phyloP scores from a whole-genome alignment of 1,284 basidiomycete genomes.

The Clitocybe nebularis region DNA sequence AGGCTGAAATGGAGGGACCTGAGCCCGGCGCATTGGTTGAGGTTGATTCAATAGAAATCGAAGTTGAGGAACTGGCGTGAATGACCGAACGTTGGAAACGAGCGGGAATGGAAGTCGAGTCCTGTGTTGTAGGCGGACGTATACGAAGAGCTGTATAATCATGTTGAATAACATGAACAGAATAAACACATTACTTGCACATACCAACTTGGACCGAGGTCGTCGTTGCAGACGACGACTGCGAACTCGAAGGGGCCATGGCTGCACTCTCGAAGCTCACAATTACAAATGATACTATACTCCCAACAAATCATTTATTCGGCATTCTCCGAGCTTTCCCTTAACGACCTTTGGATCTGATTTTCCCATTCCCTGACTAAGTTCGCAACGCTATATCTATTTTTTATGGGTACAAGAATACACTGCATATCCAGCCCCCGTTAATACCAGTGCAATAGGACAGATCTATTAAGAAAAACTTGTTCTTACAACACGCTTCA shows the following conservation, averaged over 20 bases:
- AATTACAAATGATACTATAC: slow-evolving; percentile 19
- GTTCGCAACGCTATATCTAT: too few species aligned
- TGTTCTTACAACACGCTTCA: too few species aligned
- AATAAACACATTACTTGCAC: slow-evolving; percentile 26
- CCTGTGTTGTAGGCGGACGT: slow-evolving; percentile 81
- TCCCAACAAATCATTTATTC: slow-evolving; percentile 26
- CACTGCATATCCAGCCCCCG: too few species aligned
- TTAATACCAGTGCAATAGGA: too few species aligned
- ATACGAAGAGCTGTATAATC: slow-evolving; percentile 78
- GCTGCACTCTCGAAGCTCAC: slow-evolving; percentile 29
- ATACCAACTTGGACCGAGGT: slow-evolving; percentile 85
- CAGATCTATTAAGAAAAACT: too few species aligned
- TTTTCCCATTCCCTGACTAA: slow-evolving; percentile 6
- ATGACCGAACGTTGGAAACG: slow-evolving; percentile 92
- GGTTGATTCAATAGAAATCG: slow-evolving; percentile 72
- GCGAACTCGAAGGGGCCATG: slow-evolving; percentile 72
- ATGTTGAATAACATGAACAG: slow-evolving; percentile 9
- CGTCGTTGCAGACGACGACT: slow-evolving; percentile 59
- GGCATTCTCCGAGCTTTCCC: slow-evolving; percentile 27
- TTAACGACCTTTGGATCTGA: slow-evolving; percentile 8
- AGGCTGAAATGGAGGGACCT: slow-evolving; percentile 38
- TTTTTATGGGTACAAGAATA: too few species aligned
- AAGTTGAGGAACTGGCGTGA: slow-evolving; percentile 65
- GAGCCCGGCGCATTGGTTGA: slow-evolving; percentile 41
- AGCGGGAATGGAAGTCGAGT: slow-evolving; percentile 81